Conservation (phyloP, 2,329 filamentous ascomycete species). For the Myriosclerotinia curreyana region DNA sequence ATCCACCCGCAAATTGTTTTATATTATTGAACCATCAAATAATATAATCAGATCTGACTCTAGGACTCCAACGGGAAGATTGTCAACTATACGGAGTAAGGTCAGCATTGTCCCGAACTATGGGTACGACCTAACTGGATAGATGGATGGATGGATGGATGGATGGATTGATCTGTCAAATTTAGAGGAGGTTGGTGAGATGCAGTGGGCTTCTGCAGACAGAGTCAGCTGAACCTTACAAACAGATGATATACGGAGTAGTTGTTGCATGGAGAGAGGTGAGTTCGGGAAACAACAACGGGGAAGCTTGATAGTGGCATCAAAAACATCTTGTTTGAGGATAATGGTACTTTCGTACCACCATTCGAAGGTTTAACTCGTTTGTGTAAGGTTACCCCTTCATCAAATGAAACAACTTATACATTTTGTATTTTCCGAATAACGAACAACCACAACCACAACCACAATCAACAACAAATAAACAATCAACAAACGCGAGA, state of each 20-base stretch:
- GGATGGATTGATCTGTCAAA: neutral
- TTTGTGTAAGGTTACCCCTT: neutral
- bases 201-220: constrained; percentile 8
- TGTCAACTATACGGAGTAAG: neutral
- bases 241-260: neutral
- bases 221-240: constrained; percentile 1
- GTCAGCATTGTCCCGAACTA: constrained; percentile 2
- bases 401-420: neutral
- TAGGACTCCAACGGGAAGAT: neutral
- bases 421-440: neutral
- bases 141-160: too few relatives aligned
- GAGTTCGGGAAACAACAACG: too few relatives aligned
- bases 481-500: constrained; percentile 6
- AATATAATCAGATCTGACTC: neutral
- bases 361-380: neutral
- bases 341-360: neutral
- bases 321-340: neutral
- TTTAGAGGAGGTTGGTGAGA: neutral
- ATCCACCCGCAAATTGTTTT: neutral
- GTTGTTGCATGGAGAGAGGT: too few relatives aligned
- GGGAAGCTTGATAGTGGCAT: neutral
- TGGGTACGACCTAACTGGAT: neutral
- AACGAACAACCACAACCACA: neutral
- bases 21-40: constrained; percentile 9
- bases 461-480: neutral